Conservation (phyloP, 1,284 basidiomycete species). For the Marasmius sp. region DNA sequence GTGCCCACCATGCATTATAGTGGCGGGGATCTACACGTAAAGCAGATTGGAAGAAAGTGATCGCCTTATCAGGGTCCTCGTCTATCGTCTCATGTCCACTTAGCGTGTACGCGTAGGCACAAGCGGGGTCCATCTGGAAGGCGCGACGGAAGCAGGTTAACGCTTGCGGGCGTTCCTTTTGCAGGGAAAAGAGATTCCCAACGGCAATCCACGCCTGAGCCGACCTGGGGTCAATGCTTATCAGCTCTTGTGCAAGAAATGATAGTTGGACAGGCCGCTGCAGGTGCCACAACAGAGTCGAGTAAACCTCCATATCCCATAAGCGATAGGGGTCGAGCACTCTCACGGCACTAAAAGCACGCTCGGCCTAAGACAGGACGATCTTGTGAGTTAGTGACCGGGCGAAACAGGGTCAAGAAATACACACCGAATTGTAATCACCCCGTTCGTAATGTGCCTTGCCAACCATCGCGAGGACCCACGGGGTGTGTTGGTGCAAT, state of each 20-base stretch:
- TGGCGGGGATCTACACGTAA: constrained; percentile 85
- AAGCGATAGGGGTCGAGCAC: constrained; percentile 83
- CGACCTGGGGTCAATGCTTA: constrained; percentile 77
- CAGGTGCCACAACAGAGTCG: constrained; percentile 92
- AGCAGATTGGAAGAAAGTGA: constrained; percentile 87
- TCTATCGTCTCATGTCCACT: constrained; percentile 94
- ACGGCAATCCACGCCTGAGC: constrained; percentile 94
- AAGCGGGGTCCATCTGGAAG: constrained; percentile 77
- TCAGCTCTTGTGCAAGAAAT: constrained; percentile 86
- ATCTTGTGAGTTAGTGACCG: constrained; percentile 20
- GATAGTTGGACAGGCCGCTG: constrained; percentile 80
- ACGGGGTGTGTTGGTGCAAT: constrained; percentile 72
- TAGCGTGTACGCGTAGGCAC: constrained; percentile 91
- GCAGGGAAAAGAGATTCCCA: constrained; percentile 89
- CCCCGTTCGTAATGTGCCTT: constrained; percentile 85
- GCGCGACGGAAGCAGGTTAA: constrained; percentile 91
- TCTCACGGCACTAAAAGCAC: constrained; percentile 81
- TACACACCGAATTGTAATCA: constrained; percentile 74
- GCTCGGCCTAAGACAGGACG: constrained; percentile 63
- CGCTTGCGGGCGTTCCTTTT: constrained; percentile 89
- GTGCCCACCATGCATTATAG: constrained; percentile 90
- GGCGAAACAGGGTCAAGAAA: constrained; percentile 43
- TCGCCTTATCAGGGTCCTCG: constrained; percentile 88
- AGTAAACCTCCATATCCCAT: constrained; percentile 91
- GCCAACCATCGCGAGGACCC: constrained; percentile 80